Evolutionary conservation across 2,329 filamentous ascomycete species (phyloP).

Genomic region (Aphanocladium album): DNA sequence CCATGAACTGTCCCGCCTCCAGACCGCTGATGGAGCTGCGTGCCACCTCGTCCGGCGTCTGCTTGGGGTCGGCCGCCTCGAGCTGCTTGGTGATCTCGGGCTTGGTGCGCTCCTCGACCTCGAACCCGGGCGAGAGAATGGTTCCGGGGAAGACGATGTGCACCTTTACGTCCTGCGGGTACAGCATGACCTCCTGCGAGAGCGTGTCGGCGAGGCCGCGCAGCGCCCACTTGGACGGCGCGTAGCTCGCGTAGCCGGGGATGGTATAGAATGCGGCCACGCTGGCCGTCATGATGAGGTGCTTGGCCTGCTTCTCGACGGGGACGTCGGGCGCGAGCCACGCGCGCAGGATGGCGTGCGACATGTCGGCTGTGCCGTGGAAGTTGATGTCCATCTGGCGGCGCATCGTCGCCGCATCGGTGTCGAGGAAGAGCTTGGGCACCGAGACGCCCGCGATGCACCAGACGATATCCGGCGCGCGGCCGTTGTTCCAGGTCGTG

Average conservation of each 20-base stretch:
- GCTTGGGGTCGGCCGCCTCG: constrained; percentile 76
- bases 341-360: constrained; percentile 68
- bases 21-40: constrained; percentile 63
- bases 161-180: constrained; percentile 75
- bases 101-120: constrained; percentile 72
- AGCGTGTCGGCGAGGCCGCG: constrained; percentile 78
- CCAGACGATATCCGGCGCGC: constrained; percentile 81
- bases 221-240: constrained; percentile 79
- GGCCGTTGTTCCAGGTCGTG: constrained; percentile 70
- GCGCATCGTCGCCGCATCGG: constrained; percentile 59
- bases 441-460: constrained; percentile 72
- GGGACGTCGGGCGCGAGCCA: constrained; percentile 59
- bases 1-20: constrained; percentile 73
- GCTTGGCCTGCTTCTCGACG: constrained; percentile 50
- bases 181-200: constrained; percentile 77
- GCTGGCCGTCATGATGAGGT: constrained; percentile 85
- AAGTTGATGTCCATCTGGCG: constrained; percentile 91
- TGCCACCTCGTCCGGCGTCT: constrained; percentile 76
- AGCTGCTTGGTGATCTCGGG: constrained; percentile 73
- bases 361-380: constrained; percentile 80
- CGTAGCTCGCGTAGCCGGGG: constrained; percentile 78
- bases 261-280: constrained; percentile 70
- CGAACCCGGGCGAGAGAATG: constrained; percentile 71
- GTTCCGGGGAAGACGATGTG: constrained; percentile 81
- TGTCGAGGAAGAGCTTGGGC: constrained; percentile 74